phyloP scores from a whole-genome alignment of 1,284 basidiomycete species.

The Cerrena zonata region DNA sequence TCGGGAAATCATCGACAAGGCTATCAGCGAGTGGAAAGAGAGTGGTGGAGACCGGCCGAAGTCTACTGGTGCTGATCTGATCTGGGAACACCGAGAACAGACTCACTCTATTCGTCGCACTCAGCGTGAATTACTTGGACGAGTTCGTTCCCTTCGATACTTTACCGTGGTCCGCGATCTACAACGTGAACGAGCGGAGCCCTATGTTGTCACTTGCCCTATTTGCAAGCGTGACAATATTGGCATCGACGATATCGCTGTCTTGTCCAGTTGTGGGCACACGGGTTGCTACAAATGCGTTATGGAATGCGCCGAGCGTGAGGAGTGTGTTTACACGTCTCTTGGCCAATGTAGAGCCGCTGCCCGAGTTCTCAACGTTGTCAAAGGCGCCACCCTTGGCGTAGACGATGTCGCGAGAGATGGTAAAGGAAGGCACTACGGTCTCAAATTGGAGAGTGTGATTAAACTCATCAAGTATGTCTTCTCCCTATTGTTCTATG shows the following conservation, averaged over 20 bases:
- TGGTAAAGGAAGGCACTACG: conserved; percentile 74
- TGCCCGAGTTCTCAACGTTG: conserved; percentile 72
- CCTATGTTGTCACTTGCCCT: conserved; percentile 57
- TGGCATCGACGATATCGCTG: conserved; percentile 68
- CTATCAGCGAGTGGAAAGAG: conserved; percentile 35
- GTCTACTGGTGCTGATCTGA: conserved; percentile 52
- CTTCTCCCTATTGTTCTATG: too few species aligned
- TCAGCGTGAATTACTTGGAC: conserved; percentile 82
- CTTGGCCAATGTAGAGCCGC: conserved; percentile 67
- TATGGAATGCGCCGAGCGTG: conserved; percentile 61
- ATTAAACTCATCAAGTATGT: conserved; percentile 77
- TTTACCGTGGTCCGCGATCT: conserved; percentile 86
- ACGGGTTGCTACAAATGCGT: conserved; percentile 77
- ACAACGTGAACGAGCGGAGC: conserved; percentile 64
- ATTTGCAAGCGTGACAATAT: conserved; percentile 50
- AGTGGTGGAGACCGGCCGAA: conserved; percentile 52
- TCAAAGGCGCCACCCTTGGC: conserved; percentile 77
- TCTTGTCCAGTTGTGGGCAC: conserved; percentile 88
- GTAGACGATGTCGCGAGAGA: conserved; percentile 73
- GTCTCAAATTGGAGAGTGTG: conserved; percentile 83
- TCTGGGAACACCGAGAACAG: conserved; percentile 82
- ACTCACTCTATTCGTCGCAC: conserved; percentile 80
- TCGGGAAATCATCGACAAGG: conserved; percentile 47
- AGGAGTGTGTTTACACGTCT: conserved; percentile 74
- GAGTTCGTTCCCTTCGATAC: conserved; percentile 83